Conservation (phyloP, 169 alveolate species). For the Eimeria tenella region DNA sequence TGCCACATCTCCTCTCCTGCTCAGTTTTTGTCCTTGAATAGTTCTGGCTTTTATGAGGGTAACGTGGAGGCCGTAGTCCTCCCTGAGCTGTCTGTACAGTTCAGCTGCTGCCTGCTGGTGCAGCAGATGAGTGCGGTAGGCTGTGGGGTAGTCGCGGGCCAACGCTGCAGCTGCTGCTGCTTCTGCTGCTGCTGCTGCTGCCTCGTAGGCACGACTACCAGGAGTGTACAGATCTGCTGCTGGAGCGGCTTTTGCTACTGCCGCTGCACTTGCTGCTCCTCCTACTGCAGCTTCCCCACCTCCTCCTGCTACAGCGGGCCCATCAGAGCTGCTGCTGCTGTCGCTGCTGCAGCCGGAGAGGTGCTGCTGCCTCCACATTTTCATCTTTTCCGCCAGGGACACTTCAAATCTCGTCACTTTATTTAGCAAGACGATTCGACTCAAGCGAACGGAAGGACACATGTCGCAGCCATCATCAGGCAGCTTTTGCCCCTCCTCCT, state of each 20-base stretch:
- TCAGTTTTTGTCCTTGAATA: background rate
- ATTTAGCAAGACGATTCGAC: slow-evolving; percentile 60
- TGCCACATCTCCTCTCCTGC: slow-evolving; percentile 21
- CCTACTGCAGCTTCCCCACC: slow-evolving; percentile 2
- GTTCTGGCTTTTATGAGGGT: slow-evolving; percentile 63
- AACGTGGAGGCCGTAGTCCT: slow-evolving; percentile 64
- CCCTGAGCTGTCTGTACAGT: slow-evolving; percentile 66
- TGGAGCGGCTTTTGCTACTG: background rate
- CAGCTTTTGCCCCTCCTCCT: background rate
- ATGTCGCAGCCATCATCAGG: background rate
- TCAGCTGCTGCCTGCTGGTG: slow-evolving; percentile 49
- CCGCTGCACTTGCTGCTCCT: background rate
- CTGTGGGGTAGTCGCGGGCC: slow-evolving; percentile 52
- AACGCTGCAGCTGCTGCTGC: slow-evolving; percentile 32
- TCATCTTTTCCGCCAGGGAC: slow-evolving; percentile 25
- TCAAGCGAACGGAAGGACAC: slow-evolving; percentile 18
- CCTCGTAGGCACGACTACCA: background rate
- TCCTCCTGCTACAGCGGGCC: background rate
- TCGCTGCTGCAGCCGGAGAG: slow-evolving; percentile 11
- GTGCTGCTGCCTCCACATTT: slow-evolving; percentile 13
- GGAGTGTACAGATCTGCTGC: background rate
- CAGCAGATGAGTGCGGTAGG: slow-evolving; percentile 64
- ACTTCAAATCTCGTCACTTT: slow-evolving; percentile 65
- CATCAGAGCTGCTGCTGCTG: background rate
- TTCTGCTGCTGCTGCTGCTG: background rate